phyloP scores from a whole-genome alignment of 2,329 filamentous ascomycete species.

The Diaporthe australafricana region DNA sequence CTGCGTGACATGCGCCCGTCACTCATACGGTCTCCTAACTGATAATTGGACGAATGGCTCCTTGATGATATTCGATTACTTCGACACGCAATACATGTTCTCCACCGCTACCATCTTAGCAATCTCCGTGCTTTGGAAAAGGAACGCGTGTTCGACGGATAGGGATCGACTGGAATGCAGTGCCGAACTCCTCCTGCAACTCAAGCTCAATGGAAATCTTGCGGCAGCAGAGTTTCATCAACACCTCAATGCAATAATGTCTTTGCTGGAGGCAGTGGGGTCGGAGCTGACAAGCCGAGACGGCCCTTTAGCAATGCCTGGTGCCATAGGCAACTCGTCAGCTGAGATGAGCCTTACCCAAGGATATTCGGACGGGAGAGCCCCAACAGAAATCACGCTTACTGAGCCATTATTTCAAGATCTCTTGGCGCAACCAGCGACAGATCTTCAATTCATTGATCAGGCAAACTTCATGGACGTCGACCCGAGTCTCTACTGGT shows the following conservation, averaged over 20 bases:
- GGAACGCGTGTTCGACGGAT: not conserved
- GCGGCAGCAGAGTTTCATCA: not conserved
- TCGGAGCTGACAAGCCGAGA: not conserved
- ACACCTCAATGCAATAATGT: not conserved
- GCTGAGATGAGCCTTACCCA: not conserved
- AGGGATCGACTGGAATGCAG: not conserved
- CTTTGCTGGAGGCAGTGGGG: not conserved
- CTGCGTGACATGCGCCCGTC: slow-evolving; percentile 1
- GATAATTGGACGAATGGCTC: slow-evolving; percentile 5
- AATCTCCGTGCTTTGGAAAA: slow-evolving; percentile 1
- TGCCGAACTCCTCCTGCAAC: not conserved
- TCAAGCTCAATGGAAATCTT: not conserved
- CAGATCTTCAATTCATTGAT: slow-evolving; percentile 5
- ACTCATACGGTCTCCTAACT: not conserved
- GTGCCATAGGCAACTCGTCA: not conserved
- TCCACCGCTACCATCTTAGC: not conserved
- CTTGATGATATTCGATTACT: slow-evolving; percentile 1
- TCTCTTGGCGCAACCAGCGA: not conserved
- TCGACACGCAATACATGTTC: slow-evolving; percentile 14
- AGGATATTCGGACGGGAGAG: not conserved
- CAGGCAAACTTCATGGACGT: slow-evolving; percentile 13
- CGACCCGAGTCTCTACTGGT: not conserved
- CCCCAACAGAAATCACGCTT: not conserved
- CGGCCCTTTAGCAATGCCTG: not conserved
- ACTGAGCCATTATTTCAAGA: slow-evolving; percentile 3